These are phyloP conservation scores for Catharanthus roseus DNA, from an alignment of 257 asterid genomes.

Conservation along the genomic window DNA sequence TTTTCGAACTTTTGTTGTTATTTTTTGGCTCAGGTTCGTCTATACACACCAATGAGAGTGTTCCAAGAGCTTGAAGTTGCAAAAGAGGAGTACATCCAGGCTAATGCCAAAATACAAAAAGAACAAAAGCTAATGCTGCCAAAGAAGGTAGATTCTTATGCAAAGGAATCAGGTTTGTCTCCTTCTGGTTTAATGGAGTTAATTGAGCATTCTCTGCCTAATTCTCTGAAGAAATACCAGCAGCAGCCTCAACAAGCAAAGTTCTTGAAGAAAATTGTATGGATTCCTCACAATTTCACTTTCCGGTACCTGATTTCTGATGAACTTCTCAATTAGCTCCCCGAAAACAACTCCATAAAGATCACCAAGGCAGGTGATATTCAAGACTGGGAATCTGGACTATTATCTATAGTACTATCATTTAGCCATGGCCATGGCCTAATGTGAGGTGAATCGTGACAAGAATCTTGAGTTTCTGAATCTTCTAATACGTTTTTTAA, in stretches of 20 bases:
- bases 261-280: conserved; percentile 55
- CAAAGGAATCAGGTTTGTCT: conserved; percentile 53
- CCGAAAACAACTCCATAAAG: too few species aligned
- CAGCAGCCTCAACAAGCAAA: conserved; percentile 39
- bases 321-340: conserved; percentile 40
- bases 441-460: too few species aligned
- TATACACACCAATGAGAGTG: conserved; percentile 58
- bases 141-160: conserved; percentile 57
- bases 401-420: conserved; percentile 4
- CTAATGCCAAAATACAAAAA: conserved; percentile 47
- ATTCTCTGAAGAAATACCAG: conserved; percentile 21
- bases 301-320: conserved; percentile 54
- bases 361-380: neutral
- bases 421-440: neutral
- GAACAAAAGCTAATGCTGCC: conserved; percentile 65
- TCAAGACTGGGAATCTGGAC: neutral
- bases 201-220: conserved; percentile 48
- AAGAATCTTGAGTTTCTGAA: too few species aligned
- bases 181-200: conserved; percentile 44
- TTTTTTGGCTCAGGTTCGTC: conserved; percentile 49
- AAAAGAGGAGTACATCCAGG: conserved; percentile 82
- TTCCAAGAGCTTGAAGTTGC: conserved; percentile 83
- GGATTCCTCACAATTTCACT: conserved; percentile 63
- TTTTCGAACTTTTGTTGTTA: neutral
- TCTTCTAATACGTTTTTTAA: too few species aligned